Base-by-base conservation (phyloP, 1,284 basidiomycete genomes). In the Trichosporon sp. region DNA sequence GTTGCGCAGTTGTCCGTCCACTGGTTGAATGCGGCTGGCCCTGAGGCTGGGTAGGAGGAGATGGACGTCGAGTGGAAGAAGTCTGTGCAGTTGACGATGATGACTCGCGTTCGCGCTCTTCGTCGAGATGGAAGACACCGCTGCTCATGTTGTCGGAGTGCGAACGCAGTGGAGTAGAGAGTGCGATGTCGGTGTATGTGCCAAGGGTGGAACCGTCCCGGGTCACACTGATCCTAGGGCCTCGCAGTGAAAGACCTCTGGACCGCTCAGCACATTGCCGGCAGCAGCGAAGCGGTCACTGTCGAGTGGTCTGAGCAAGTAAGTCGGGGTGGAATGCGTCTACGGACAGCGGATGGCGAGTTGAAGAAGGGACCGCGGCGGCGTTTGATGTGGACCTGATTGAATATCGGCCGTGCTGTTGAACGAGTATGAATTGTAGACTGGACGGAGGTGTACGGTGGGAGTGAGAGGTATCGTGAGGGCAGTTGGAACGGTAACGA, bases 81-180 rank as follows among this genome's bases (percentile, higher is more conserved):
- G 46, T 8, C 21, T 72, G 68, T 0, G 74, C 70, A 1, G 71
- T 59, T 0, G 70, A 68, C 9, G 69, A 65, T 1, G 70, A 63
- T 9, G 67, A 49, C 21, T 69, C 64, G 31, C 69, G 69, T 34
- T 77, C 73, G 3, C 71, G 63, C 25, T 77, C 76, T 60, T 78
- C 76, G 58, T 78, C 77, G 34, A 78, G 71, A 49, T 71, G 72
- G 69, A 78, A 78, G 56, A 78, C 65, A 13, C 70, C 75, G 27
- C 63, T 65, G 49, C 31, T 54, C 64, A 65, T 65, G 29, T 25
- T 62, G 27, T 11, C 34, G 29, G 14, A 19, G n/a, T 6, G 31
- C n/a, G 46, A 6, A 3, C 7, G 7, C 2, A 3, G 29, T 33
- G 2, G 14, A 11, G 31, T 10, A n/a, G 32, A 14, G n/a, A 33